Conservation (phyloP, 495 filamentous ascomycete genomes). For the Hyaloscypha finlandica region DNA sequence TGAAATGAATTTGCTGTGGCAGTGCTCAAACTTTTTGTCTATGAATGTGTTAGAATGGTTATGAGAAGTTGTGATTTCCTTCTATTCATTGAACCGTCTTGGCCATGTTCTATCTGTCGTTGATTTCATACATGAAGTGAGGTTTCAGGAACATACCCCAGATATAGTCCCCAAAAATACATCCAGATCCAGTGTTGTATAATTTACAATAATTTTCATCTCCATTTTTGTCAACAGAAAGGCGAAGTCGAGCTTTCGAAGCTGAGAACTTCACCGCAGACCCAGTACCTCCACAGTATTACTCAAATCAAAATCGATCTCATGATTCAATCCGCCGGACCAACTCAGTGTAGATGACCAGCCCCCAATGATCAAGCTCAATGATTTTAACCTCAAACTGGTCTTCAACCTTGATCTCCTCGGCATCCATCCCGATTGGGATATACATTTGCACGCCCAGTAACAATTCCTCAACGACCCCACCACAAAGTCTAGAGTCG, state of each 20-base stretch:
- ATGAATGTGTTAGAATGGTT: not conserved
- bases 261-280: not conserved
- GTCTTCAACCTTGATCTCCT: constrained; percentile 46
- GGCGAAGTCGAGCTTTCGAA: not conserved
- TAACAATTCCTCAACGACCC: constrained; percentile 10
- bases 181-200: not conserved
- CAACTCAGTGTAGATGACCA: not conserved
- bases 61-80: not conserved
- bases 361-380: constrained; percentile 45
- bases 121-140: not conserved
- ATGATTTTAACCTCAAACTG: constrained; percentile 61
- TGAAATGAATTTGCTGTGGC: too few species aligned
- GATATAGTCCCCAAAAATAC: not conserved
- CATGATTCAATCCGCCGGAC: not conserved
- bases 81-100: not conserved
- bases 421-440: constrained; percentile 31
- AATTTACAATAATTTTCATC: not conserved
- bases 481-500: not conserved
- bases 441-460: constrained; percentile 35
- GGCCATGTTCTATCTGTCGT: not conserved
- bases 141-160: not conserved
- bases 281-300: not conserved
- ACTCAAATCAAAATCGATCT: not conserved
- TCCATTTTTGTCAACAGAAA: not conserved
- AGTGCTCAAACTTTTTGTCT: too few species aligned